phyloP scores from a whole-genome alignment of 2,329 filamentous ascomycete species.

The Beauveria scarabaeidicola region DNA sequence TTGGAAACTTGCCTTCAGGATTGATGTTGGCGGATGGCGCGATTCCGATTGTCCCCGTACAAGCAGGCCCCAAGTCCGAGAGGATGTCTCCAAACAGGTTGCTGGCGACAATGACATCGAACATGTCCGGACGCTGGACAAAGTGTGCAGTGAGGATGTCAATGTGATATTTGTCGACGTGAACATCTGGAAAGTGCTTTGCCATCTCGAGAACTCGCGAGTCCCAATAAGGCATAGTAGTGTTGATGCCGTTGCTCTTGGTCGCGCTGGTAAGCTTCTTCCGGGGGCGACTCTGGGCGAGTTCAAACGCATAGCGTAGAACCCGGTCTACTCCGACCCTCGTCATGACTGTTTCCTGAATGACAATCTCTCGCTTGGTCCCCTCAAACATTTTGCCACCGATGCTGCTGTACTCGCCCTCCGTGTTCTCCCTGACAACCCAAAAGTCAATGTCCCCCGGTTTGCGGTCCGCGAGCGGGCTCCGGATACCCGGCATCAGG shows the following conservation, averaged over 20 bases:
- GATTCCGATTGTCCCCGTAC: slow-evolving; percentile 65
- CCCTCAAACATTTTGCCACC: slow-evolving; percentile 54
- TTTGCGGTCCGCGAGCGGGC: slow-evolving; percentile 43
- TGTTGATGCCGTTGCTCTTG: slow-evolving; percentile 58
- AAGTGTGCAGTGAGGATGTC: slow-evolving; percentile 59
- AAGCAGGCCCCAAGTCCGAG: slow-evolving; percentile 60
- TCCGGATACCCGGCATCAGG: slow-evolving; percentile 50
- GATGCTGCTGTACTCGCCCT: slow-evolving; percentile 59
- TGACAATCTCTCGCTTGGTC: slow-evolving; percentile 50
- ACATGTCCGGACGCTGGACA: slow-evolving; percentile 47
- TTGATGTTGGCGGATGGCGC: slow-evolving; percentile 64
- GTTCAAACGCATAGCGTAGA: slow-evolving; percentile 56
- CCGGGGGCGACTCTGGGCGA: slow-evolving; percentile 46
- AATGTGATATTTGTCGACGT: slow-evolving; percentile 56
- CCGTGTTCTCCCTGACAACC: slow-evolving; percentile 58
- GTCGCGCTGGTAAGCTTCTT: slow-evolving; percentile 58
- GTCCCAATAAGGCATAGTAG: slow-evolving; percentile 63
- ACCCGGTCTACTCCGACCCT: slow-evolving; percentile 52
- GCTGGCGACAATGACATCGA: slow-evolving; percentile 57
- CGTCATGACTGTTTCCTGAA: slow-evolving; percentile 57
- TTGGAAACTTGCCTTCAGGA: slow-evolving; percentile 41
- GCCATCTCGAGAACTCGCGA: slow-evolving; percentile 47
- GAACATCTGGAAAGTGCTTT: slow-evolving; percentile 49
- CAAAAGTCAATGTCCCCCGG: slow-evolving; percentile 58
- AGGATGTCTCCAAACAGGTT: slow-evolving; percentile 60